Base-by-base conservation (phyloP, 75 land plant species). In the Picea sitchensis region DNA sequence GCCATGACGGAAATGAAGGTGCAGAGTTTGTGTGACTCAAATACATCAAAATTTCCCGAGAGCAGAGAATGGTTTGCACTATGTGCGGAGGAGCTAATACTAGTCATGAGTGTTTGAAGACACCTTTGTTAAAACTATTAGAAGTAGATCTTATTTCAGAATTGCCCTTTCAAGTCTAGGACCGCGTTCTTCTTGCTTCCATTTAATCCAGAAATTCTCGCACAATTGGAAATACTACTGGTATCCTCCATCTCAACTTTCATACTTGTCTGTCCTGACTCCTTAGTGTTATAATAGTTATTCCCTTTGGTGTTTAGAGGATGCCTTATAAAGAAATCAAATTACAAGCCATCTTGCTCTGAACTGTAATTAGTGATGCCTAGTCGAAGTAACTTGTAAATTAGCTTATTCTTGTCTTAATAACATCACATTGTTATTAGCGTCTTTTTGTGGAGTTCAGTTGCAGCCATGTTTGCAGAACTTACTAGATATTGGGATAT, bases 381-480 rank as follows among this genome's bases (percentile, higher is more conserved):
- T 71, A 71, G 56, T 71, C 36, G 13, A 71, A 71, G 74, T 44
- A 44, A 18, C 34, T n/a, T 71, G 74, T 71, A 71, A 71, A 71
- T 18, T n/a, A 71, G 56, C 12, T 51, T 51, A 71, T 71, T 71
- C 51, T 44, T 44, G 23, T 41, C 41, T 71, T 71, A 71, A 71
- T 71, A 71, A 41, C 51, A 71, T 71, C 23, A 18, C 23, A 71
- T 38, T 41, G 73, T 14, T 38, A 38, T 71, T 41, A 2, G n/a
- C n/a, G 8, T 44, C 54, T 41, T 71, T 41, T 8, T 6, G 44
- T 44, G 4, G 47, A 69, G 73, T 2, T 69, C 54, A 41, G 56
- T 14, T 44, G 74, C 20, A 67, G 56, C 21, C 51, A 71, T 44
- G n/a, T 20, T 13, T 71, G 26, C 17, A 44, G 54, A 71, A 71